Evolutionary conservation across 2,329 filamentous ascomycete species (phyloP).

Genomic region (Camptophora hylomeconis): DNA sequence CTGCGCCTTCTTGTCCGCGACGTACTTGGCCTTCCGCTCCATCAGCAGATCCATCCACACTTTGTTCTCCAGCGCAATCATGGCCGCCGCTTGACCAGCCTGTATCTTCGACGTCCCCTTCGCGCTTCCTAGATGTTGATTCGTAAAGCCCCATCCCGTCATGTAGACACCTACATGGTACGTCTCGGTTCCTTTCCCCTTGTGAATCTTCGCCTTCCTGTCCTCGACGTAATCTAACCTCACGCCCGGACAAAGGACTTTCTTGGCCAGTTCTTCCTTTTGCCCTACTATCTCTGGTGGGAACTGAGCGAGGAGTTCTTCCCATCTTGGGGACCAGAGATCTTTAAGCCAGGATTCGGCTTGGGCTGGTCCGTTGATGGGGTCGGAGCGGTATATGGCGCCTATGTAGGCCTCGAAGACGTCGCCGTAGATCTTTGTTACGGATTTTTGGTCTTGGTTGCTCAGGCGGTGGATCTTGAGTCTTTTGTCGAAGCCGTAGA

Average conservation of each 20-base stretch:
- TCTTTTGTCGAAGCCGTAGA: slow-evolving; percentile 57
- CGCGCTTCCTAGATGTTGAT: slow-evolving; percentile 32
- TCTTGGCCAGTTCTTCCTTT: slow-evolving; percentile 41
- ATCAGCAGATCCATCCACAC: slow-evolving; percentile 99
- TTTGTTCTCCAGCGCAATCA: slow-evolving; percentile 27
- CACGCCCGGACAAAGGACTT: slow-evolving; percentile 44
- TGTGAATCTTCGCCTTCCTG: slow-evolving; percentile 20
- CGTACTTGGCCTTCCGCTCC: slow-evolving; percentile 95
- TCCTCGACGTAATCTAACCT: slow-evolving; percentile 47
- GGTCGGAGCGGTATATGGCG: slow-evolving; percentile 58
- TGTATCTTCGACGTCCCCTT: slow-evolving; percentile 30
- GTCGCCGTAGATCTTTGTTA: slow-evolving; percentile 62
- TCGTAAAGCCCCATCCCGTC: slow-evolving; percentile 34
- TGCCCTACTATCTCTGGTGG: slow-evolving; percentile 23
- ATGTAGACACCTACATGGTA: slow-evolving; percentile 35
- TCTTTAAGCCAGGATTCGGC: slow-evolving; percentile 59
- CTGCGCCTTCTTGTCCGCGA: no score
- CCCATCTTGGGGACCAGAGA: slow-evolving; percentile 58
- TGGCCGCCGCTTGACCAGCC: slow-evolving; percentile 33
- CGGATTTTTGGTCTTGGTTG: slow-evolving; percentile 34
- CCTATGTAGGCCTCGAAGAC: slow-evolving; percentile 86
- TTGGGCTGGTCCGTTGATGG: slow-evolving; percentile 45
- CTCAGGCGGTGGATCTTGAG: slow-evolving; percentile 40
- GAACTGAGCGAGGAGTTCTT: slow-evolving; percentile 20
- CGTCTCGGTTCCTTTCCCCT: slow-evolving; percentile 25